Evolutionary conservation across 306 rosid species (phyloP).

Genomic region (Nissolia schottii): DNA sequence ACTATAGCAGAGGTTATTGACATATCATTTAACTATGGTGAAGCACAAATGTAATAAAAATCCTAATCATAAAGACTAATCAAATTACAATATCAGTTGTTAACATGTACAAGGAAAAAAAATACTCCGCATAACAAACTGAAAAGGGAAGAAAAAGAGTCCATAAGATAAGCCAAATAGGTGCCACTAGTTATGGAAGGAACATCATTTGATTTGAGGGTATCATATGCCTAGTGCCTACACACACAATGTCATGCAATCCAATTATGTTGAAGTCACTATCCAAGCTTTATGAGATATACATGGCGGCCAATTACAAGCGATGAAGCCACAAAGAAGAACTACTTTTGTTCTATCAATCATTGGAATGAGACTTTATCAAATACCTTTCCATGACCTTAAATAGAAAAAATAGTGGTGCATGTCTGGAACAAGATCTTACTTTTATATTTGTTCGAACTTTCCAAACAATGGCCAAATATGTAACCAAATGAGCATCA

Average conservation of each 20-base stretch:
- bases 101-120: not conserved
- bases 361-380: not conserved
- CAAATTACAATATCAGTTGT: not conserved
- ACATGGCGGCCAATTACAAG: not conserved
- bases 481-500: not conserved
- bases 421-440: no score
- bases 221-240: constrained; percentile 17
- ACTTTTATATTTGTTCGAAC: no score
- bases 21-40: not conserved
- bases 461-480: no score
- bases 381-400: not conserved
- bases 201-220: not conserved
- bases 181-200: not conserved
- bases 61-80: not conserved
- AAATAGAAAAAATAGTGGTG: not conserved
- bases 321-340: not conserved
- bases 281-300: not conserved
- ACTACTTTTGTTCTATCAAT: not conserved
- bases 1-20: not conserved
- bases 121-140: not conserved
- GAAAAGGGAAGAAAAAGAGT: not conserved
- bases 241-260: not conserved
- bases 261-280: not conserved
- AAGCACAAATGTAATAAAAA: not conserved
- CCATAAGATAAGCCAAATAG: not conserved